Evolutionary conservation across 805 yeast species (phyloP), one percentile per base, ranked within the genome.

Genomic region (Scheffersomyces amazonensis): DNA sequence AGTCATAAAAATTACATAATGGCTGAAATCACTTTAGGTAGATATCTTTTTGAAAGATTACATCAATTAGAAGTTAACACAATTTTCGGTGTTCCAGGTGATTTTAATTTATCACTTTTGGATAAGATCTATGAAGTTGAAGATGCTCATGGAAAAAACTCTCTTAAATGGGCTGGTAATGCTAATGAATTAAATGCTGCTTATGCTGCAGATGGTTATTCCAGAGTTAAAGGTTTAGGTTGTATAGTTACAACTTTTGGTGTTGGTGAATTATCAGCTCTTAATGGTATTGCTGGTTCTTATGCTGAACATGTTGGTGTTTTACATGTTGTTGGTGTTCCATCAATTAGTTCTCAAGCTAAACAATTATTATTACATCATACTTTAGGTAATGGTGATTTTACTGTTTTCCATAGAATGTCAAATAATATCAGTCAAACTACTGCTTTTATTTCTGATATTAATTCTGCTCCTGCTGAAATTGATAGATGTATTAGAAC

Each of bases 171-270:
- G 72, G 69, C 68, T 8, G 72, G 72, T 32, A 66, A 66, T 48
- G 69, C 69, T 56, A 66, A 65, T 50, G 70, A 66, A 50, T 57
- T 66, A 56, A 66, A 64, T 42, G 69, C 72, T 19, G 70, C 70
- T 5, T 64, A 65, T 44, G 68, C 72, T 15, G 72, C 72, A 12
- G 72, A 66, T 48, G 72, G 71, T 10, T 66, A 66, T 50, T 55
- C 68, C 25, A 48, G 72, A 44, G 60, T 65, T 41, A 65, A 64
- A 48, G 60, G 69, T 32, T 53, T 65, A 41, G 63, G 59, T 21
- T 59, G 62, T 47, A 47, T 65, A 16, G 59, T 65, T 34, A 64
- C 71, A 44, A 65, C 70, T 30, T 65, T 64, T 38, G 71, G 71
- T n/a, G 69, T 64, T 13, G 71, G 71, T 39, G 71, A 65, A 47